These are phyloP conservation scores for Zygosaccharomyces lentus DNA, from an alignment of 805 yeast genomes.

Conservation along the genomic window DNA sequence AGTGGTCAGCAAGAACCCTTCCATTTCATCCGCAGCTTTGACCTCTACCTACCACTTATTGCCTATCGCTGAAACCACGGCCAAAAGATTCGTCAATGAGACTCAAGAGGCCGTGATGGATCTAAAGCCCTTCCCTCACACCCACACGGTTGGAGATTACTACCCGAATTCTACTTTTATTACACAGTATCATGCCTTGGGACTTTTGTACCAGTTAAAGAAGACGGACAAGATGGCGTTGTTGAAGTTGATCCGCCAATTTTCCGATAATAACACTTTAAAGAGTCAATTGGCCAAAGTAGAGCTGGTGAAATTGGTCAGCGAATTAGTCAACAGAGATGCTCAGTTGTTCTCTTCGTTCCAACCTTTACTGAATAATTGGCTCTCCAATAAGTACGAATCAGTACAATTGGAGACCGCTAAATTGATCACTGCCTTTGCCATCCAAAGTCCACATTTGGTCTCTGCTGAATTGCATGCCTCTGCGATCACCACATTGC, in stretches of 20 bases:
- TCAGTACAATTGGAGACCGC: conserved; percentile 92
- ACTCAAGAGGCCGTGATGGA: conserved; percentile 79
- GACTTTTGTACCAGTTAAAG: conserved; percentile 80
- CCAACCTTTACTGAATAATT: conserved; percentile 56
- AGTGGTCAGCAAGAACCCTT: conserved; percentile 84
- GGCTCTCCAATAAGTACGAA: conserved; percentile 77
- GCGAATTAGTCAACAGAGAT: conserved; percentile 69
- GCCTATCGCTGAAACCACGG: conserved; percentile 87
- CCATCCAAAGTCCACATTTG: conserved; percentile 52
- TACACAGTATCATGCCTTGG: conserved; percentile 94
- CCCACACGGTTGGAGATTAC: conserved; percentile 37
- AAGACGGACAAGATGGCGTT: conserved; percentile 92
- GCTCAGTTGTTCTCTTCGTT: conserved; percentile 45
- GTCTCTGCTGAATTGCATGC: conserved; percentile 63
- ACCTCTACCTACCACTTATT: conserved; percentile 85
- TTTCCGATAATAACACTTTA: conserved; percentile 55
- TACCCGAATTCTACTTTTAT: conserved; percentile 72
- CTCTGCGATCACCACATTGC: conserved; percentile 68
- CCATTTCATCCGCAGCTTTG: conserved; percentile 89
- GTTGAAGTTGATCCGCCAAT: conserved; percentile 81
- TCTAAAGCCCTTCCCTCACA: conserved; percentile 39
- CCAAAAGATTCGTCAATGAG: conserved; percentile 90
- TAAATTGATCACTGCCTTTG: conserved; percentile 44
- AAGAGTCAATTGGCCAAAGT: conserved; percentile 80
- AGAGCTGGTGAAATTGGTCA: conserved; percentile 78